Conservation (phyloP, 2,329 filamentous ascomycete genomes). For the Aureobasidium lini region DNA sequence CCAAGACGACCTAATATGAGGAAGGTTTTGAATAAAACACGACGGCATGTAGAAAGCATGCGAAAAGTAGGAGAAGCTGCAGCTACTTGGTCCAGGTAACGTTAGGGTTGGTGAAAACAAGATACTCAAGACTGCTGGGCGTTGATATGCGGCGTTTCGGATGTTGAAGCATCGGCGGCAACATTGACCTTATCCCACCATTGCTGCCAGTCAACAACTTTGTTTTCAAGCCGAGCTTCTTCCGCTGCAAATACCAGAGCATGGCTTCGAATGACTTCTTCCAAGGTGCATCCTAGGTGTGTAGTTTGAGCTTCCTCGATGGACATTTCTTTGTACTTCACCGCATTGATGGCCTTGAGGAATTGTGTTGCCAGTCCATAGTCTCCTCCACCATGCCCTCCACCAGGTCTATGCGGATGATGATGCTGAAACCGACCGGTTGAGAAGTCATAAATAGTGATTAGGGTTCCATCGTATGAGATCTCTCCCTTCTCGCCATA, state of each 20-base stretch:
- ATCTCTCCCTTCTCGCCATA: slow-evolving; percentile 86
- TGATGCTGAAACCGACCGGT: slow-evolving; percentile 49
- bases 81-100: not conserved
- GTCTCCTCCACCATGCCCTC: slow-evolving; percentile 72
- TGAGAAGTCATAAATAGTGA: slow-evolving; percentile 67
- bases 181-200: slow-evolving; percentile 57
- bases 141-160: not conserved
- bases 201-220: slow-evolving; percentile 63
- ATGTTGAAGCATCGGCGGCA: not conserved
- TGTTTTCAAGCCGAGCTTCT: slow-evolving; percentile 63
- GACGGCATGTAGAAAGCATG: not conserved
- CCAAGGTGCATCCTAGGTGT: slow-evolving; percentile 72
- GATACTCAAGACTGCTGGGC: not conserved
- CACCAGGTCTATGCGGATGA: slow-evolving; percentile 32
- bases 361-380: slow-evolving; percentile 75
- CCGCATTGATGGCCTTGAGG: slow-evolving; percentile 69
- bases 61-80: not conserved
- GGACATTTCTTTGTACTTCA: slow-evolving; percentile 61
- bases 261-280: slow-evolving; percentile 84
- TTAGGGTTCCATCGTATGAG: slow-evolving; percentile 70
- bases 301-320: slow-evolving; percentile 65
- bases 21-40: not conserved
- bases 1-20: not conserved
- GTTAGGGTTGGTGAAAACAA: not conserved
- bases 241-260: slow-evolving; percentile 92